phyloP scores from a whole-genome alignment of 768 basidiomycete species.

The Pisolithus microcarpus region DNA sequence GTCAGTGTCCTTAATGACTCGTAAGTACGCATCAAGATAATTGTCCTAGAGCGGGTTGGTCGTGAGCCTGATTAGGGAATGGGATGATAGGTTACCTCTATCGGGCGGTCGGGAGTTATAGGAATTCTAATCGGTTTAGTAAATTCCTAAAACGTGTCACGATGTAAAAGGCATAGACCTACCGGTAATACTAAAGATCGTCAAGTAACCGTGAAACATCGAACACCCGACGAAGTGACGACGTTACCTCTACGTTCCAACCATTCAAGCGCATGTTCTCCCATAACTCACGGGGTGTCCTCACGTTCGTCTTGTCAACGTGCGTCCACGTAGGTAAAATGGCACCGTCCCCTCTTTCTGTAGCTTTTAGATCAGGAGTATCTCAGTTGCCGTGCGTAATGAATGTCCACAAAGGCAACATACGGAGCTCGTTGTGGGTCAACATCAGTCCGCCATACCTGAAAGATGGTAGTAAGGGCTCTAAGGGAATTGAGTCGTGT shows the following conservation, averaged over 20 bases:
- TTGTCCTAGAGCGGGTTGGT: slow-evolving; percentile 52
- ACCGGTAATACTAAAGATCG: slow-evolving; percentile 67
- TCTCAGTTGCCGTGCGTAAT: slow-evolving; percentile 2
- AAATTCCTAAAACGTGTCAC: slow-evolving; percentile 5
- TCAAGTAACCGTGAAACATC: slow-evolving; percentile 4
- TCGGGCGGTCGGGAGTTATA: slow-evolving; percentile 87
- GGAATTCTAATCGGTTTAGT: slow-evolving; percentile 56
- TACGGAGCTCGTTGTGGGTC: slow-evolving; percentile 89
- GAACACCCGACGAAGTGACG: background rate
- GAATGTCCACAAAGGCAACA: slow-evolving; percentile 12
- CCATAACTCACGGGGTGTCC: slow-evolving; percentile 84
- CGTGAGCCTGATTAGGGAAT: background rate
- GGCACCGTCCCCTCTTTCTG: slow-evolving; percentile 64
- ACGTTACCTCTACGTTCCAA: slow-evolving; percentile 80
- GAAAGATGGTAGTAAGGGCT: slow-evolving; percentile 7
- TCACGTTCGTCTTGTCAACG: slow-evolving; percentile 76
- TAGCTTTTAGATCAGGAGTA: slow-evolving; percentile 25
- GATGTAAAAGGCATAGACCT: slow-evolving; percentile 11
- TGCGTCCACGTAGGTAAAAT: slow-evolving; percentile 92
- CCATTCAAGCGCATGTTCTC: slow-evolving; percentile 69
- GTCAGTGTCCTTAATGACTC: slow-evolving; percentile 71
- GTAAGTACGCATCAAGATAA: slow-evolving; percentile 90
- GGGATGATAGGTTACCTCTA: slow-evolving; percentile 51
- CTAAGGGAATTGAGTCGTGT: background rate
- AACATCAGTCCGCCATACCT: slow-evolving; percentile 87